These are phyloP conservation scores for Asterophora lycoperdoides DNA, from an alignment of 768 basidiomycete species.

Conservation along the genomic window DNA sequence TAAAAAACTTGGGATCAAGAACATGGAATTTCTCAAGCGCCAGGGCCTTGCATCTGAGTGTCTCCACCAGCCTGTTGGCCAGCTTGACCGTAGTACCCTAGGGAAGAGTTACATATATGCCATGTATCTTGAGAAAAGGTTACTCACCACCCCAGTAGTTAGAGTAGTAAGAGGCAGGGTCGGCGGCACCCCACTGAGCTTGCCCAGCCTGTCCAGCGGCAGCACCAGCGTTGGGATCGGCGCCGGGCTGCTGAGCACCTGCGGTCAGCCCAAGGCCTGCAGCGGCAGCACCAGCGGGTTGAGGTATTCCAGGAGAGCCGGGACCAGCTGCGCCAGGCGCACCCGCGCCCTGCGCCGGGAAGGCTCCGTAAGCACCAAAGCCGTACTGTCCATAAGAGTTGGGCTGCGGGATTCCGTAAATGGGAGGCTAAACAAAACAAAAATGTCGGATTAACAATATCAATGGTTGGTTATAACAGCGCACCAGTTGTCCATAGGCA, in stretches of 20 bases:
- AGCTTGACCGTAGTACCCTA: constrained; percentile 80
- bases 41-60: constrained; percentile 46
- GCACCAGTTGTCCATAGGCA: constrained; percentile 79
- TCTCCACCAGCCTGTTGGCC: constrained; percentile 58
- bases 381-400: constrained; percentile 76
- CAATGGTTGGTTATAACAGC: constrained; percentile 19
- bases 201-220: constrained; percentile 58
- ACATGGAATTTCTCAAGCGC: constrained; percentile 29
- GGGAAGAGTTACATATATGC: constrained; percentile 7
- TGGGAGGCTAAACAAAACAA: constrained; percentile 55
- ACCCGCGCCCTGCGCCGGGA: constrained; percentile 55
- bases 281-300: constrained; percentile 49
- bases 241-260: constrained; percentile 52
- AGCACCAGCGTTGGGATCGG: constrained; percentile 48
- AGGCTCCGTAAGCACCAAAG: constrained; percentile 70
- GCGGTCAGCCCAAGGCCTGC: constrained; percentile 52
- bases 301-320: constrained; percentile 58
- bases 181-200: constrained; percentile 73
- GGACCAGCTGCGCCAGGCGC: constrained; percentile 44
- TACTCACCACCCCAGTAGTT: constrained; percentile 81
- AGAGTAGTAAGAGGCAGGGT: constrained; percentile 67
- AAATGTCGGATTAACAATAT: constrained; percentile 8
- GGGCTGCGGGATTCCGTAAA: constrained; percentile 89
- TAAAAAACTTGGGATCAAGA: constrained; percentile 27
- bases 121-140: not conserved